phyloP scores from a whole-genome alignment of 768 basidiomycete genomes.

The Asterophora parasitica region DNA sequence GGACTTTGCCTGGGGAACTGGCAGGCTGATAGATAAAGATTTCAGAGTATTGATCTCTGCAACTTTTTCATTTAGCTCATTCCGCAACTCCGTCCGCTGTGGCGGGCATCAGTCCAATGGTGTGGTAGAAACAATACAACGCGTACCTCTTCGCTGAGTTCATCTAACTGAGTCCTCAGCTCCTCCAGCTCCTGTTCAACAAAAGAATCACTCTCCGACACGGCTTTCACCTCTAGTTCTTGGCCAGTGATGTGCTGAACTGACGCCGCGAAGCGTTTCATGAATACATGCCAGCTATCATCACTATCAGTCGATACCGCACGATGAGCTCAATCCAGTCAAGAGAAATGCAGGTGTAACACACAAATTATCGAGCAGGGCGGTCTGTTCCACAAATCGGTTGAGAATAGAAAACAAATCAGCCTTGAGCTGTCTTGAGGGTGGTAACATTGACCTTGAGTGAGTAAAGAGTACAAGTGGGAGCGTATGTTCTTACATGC shows the following conservation, averaged over 20 bases:
- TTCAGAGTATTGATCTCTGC: constrained; percentile 66
- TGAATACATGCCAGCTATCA: constrained; percentile 57
- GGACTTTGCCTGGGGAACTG: constrained; percentile 33
- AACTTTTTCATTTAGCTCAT: constrained; percentile 56
- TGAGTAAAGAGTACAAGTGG: neutral
- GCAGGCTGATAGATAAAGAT: constrained; percentile 37
- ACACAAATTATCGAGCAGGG: constrained; percentile 59
- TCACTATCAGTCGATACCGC: constrained; percentile 40
- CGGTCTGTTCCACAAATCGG: constrained; percentile 60
- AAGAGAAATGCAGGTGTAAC: constrained; percentile 17
- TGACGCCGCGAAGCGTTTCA: constrained; percentile 55
- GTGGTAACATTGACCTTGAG: neutral
- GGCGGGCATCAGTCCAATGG: constrained; percentile 1
- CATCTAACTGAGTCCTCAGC: constrained; percentile 55
- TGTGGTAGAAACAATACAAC: neutral
- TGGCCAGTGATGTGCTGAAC: constrained; percentile 66
- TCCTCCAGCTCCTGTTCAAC: constrained; percentile 59
- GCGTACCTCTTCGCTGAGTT: constrained; percentile 63
- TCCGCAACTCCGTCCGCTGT: constrained; percentile 47
- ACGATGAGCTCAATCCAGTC: constrained; percentile 1
- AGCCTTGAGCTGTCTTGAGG: constrained; percentile 9
- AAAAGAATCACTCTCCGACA: constrained; percentile 31
- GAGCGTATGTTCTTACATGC: constrained; percentile 43
- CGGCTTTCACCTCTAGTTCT: constrained; percentile 48
- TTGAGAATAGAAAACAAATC: constrained; percentile 42